Base-by-base conservation (phyloP, 495 filamentous ascomycete species). In the Daldinia vernicosa region DNA sequence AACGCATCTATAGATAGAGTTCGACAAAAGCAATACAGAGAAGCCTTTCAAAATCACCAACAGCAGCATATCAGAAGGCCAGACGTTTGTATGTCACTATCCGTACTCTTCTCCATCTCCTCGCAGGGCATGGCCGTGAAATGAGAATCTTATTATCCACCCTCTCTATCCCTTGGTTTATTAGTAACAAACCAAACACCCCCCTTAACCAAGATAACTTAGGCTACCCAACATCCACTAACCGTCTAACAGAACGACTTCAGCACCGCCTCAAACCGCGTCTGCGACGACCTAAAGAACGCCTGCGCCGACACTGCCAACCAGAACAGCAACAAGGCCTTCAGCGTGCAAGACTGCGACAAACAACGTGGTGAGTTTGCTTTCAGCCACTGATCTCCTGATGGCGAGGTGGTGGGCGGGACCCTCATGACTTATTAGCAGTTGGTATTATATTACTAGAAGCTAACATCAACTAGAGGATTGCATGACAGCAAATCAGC, bases 241-340 rank as follows among this genome's bases (percentile, higher is more conserved):
- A 43, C 6, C 8, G 11, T 27, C 33, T 11, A 45, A 30, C 39
- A 85, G 84, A 59, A 67, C 47, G 77, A 81, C 56, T 84, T 82
- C 75, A 28, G 66, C n/a, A 74, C 75, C 19, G 83, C 84, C 7
- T 67, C 72, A 2, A 79, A 75, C 27, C 62, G 77, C 9, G 77
- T 79, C 2, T 82, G 81, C 72, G 78, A 79, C 61, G 78, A 80
- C 58, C 80, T 82, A 54, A 76, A 82, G 68, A 82, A 83, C 59
- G 58, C 51, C 32, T 83, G 81, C 50, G 78, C 79, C 22, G 58
- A 79, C 32, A 12, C 68, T 14, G 72, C 79, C 19, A 83, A 83
- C 33, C 68, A 55, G 12, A 67, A 68, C 33, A 40, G n/a, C n/a
- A 30, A 60, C 32, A 76, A 54, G 1, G 28, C n/a, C 26, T 79